A percentile compares a stretch with the other conserved stretches of the same genome.
phyloP scores from a whole-genome alignment of 208 protist genomes.

The Acanthamoeba culbertsoni region DNA sequence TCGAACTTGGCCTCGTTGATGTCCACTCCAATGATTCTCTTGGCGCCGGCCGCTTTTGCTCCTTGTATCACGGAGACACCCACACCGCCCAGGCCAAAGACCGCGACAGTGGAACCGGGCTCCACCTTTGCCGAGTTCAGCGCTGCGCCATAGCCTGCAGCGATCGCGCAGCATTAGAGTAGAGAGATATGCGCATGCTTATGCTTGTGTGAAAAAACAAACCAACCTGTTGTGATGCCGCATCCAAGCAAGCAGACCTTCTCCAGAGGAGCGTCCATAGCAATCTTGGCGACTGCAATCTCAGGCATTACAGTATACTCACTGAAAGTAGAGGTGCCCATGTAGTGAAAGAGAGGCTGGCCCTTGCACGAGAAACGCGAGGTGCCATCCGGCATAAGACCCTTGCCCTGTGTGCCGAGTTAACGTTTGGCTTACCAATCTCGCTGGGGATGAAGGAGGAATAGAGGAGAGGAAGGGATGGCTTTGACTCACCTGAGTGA shows the following conservation, averaged over 20 bases:
- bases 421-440: not conserved
- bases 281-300: conserved; percentile 84
- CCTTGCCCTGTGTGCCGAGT: conserved; percentile 77
- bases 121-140: conserved; percentile 85
- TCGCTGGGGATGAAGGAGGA: not conserved
- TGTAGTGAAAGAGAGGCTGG: conserved; percentile 87
- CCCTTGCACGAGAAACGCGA: conserved; percentile 85
- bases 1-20: conserved; percentile 82
- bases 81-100: conserved; percentile 85
- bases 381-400: conserved; percentile 91
- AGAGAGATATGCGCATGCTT: not conserved
- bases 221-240: conserved; percentile 78
- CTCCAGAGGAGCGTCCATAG: conserved; percentile 76
- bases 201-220: too few relatives aligned
- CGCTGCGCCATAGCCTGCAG: conserved; percentile 83
- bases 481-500: conserved; percentile 79
- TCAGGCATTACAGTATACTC: conserved; percentile 90
- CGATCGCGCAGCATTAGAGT: not conserved
- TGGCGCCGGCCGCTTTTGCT: conserved; percentile 72
- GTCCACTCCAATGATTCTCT: conserved; percentile 86
- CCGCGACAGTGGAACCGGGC: conserved; percentile 72
- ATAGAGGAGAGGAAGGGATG: not conserved
- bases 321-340: conserved; percentile 81
- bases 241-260: conserved; percentile 86
- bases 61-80: conserved; percentile 83